Percentiles rank a stretch among this genome's conserved stretches.
phyloP scores from a whole-genome alignment of 768 basidiomycete genomes.

The Megacollybia marginata region DNA sequence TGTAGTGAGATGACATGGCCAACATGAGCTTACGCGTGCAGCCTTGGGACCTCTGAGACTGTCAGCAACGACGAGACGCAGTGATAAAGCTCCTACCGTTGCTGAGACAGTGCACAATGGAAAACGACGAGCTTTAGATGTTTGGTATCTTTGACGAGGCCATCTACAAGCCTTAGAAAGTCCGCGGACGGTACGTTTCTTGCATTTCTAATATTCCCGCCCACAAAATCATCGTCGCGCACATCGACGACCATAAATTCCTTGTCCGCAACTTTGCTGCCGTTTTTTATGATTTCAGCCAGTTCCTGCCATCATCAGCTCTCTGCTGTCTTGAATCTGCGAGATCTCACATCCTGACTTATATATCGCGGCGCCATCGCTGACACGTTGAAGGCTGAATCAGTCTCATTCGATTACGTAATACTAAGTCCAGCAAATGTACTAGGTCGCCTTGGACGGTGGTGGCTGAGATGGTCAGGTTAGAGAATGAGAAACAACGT shows the following conservation, averaged over 20 bases:
- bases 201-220: constrained; percentile 70
- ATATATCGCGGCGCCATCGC: too few species aligned
- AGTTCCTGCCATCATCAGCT: constrained; percentile 44
- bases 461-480: too few species aligned
- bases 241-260: constrained; percentile 81
- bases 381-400: too few species aligned
- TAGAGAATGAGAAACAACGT: too few species aligned
- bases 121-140: constrained; percentile 61
- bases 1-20: background rate
- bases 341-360: too few species aligned
- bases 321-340: too few species aligned
- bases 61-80: background rate
- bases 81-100: constrained; percentile 44
- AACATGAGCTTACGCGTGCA: constrained; percentile 57
- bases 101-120: constrained; percentile 73
- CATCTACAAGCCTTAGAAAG: constrained; percentile 51
- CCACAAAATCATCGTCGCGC: constrained; percentile 72
- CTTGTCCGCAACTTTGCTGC: constrained; percentile 39
- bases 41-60: constrained; percentile 64
- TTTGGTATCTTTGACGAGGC: constrained; percentile 53
- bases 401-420: too few species aligned
- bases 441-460: too few species aligned
- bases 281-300: constrained; percentile 59
- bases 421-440: too few species aligned
- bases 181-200: constrained; percentile 54